A percentile compares a stretch with the other conserved stretches of the same genome.
Conservation (phyloP, 768 basidiomycete species). For the Piloderma croceum region DNA sequence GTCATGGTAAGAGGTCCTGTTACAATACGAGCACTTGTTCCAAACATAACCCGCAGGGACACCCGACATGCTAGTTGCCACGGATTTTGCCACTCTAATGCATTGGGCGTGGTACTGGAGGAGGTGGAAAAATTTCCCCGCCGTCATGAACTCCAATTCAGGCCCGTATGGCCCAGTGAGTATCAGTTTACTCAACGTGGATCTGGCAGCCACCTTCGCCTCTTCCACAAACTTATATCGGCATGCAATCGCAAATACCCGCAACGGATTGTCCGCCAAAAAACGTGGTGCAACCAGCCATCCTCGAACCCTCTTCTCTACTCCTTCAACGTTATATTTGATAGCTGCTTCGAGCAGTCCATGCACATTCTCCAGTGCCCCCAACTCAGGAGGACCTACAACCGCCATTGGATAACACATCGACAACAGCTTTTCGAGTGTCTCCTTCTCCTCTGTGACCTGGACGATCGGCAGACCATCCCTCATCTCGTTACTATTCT, state of each 20-base stretch:
- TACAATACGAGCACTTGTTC: too few relatives aligned
- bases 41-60: too few relatives aligned
- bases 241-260: constrained; percentile 41
- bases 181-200: not conserved
- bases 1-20: too few relatives aligned
- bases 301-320: constrained; percentile 28
- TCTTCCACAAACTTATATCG: constrained; percentile 30
- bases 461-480: constrained; percentile 39
- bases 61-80: too few relatives aligned
- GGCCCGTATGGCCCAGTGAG: constrained; percentile 18
- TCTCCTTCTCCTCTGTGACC: constrained; percentile 40
- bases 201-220: constrained; percentile 9
- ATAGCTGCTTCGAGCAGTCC: constrained; percentile 39
- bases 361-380: constrained; percentile 37
- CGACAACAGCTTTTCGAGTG: constrained; percentile 37
- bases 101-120: constrained; percentile 38
- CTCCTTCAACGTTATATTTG: constrained; percentile 47
- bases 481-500: constrained; percentile 23
- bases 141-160: constrained; percentile 38
- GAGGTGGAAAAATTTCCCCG: constrained; percentile 35
- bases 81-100: constrained; percentile 21
- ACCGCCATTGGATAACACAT: constrained; percentile 47
- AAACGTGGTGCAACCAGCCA: constrained; percentile 26
- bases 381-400: constrained; percentile 23
- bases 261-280: constrained; percentile 33